Evolutionary conservation across 2,329 filamentous ascomycete genomes (phyloP), one percentile per base, ranked within the genome.

Genomic region (Fusarium sp.): DNA sequence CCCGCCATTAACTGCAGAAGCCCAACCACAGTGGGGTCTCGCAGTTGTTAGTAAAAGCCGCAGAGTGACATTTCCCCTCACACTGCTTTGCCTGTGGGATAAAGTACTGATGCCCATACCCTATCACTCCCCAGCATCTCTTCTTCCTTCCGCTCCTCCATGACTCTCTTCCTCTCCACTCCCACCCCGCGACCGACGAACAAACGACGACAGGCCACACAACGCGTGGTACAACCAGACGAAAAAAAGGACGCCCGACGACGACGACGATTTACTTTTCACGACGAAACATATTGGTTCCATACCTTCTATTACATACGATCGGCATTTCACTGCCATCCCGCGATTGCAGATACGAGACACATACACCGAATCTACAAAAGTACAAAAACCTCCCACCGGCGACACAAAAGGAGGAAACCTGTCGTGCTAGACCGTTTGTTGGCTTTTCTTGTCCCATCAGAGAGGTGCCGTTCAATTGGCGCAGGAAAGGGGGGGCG

Each of bases 351-450:
- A 49, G 23, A 49, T 40, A 25, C 42, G 42, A 46, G 38, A 42
- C 38, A 46, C 20, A 25, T n/a, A 25, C 42, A 23, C 42, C 27
- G 27, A 29, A 29, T 29, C 5, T 25, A 23, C 42, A 5, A 23
- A 23, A 46, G 20, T 46, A 46, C 42, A 14, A 25, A 29, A 29
- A 9, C 9, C 27, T 10, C 27, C 27, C 8, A 9, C 27, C 27
- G 13, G 23, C 42, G 42, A 46, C 42, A 71, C 68, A 70, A 61
- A 42, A 31, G 42, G 40, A 34, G 23, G 50, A 14, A 50, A 50
- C 61, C 65, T 70, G 68, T 62, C 49, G 68, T 70, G 51, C 55
- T 55, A 69, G 65, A 61, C 56, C 44, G 65, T 60, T 69, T 58
- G 44, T 54, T 49, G 61, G 40, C 68, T 38, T 62, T 42, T 31